phyloP scores from a whole-genome alignment of 1,284 basidiomycete genomes.

The Amylostereum areolatum region DNA sequence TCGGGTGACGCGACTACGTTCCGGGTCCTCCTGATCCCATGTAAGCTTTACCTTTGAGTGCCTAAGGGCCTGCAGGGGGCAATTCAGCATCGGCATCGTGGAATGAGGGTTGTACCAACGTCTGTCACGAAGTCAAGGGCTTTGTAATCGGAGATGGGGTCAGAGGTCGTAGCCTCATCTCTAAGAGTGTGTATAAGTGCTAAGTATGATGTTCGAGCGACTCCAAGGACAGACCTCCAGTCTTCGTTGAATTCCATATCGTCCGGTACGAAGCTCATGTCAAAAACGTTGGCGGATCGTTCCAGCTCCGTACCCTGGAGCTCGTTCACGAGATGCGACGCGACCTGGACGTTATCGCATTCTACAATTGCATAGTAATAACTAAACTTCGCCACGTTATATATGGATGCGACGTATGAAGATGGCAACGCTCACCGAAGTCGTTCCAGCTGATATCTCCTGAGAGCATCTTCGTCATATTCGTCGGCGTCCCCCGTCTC shows the following conservation, averaged over 20 bases:
- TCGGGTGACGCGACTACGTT: constrained; percentile 78
- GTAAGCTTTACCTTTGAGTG: constrained; percentile 98
- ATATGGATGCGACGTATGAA: constrained; percentile 2
- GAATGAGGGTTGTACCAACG: constrained; percentile 40
- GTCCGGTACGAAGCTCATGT: constrained; percentile 91
- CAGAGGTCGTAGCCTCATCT: constrained; percentile 73
- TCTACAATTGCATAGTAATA: constrained; percentile 97
- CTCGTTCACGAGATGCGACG: constrained; percentile 80
- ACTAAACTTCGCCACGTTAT: constrained; percentile 33
- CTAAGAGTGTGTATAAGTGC: constrained; percentile 31
- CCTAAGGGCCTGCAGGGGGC: constrained; percentile 71
- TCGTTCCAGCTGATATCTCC: constrained; percentile 92
- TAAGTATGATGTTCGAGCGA: constrained; percentile 4
- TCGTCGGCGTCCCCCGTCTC: constrained; percentile 65
- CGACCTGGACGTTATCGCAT: constrained; percentile 77
- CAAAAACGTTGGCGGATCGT: constrained; percentile 94
- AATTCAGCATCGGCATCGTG: neutral
- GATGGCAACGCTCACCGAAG: constrained; percentile 57
- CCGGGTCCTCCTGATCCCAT: constrained; percentile 97
- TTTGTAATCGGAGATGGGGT: constrained; percentile 62
- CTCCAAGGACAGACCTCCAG: constrained; percentile 45
- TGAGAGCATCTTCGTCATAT: constrained; percentile 83
- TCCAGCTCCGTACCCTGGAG: constrained; percentile 96
- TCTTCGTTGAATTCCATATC: constrained; percentile 88
- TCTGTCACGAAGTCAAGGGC: constrained; percentile 92